These are phyloP conservation scores for Neurospora sp. DNA, from an alignment of 495 filamentous ascomycete genomes.

Conservation along the genomic window DNA sequence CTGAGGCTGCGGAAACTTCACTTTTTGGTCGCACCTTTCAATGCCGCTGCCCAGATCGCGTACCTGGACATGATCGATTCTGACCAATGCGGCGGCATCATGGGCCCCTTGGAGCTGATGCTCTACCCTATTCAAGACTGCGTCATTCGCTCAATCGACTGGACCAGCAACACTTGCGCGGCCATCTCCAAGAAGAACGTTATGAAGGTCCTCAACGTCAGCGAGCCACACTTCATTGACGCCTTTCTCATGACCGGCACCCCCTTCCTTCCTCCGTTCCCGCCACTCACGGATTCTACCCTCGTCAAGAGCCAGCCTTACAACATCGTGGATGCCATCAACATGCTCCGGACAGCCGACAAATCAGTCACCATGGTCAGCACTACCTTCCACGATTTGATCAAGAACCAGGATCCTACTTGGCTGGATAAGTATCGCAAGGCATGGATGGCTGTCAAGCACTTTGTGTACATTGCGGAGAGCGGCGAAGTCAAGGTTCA, in stretches of 20 bases:
- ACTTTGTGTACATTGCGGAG: slow-evolving; percentile 69
- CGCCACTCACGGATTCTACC: slow-evolving; percentile 50
- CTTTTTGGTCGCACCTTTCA: slow-evolving; percentile 84
- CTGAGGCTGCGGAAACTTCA: slow-evolving; percentile 58
- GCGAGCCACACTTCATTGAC: slow-evolving; percentile 68
- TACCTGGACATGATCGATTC: slow-evolving; percentile 64
- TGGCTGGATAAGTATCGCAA: slow-evolving; percentile 81
- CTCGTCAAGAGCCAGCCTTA: slow-evolving; percentile 38
- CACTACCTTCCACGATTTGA: slow-evolving; percentile 59
- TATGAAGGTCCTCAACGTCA: slow-evolving; percentile 58
- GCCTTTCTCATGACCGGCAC: slow-evolving; percentile 77
- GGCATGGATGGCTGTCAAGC: slow-evolving; percentile 72
- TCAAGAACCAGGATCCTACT: slow-evolving; percentile 53
- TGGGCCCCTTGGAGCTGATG: slow-evolving; percentile 77
- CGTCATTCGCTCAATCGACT: slow-evolving; percentile 69
- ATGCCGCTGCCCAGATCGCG: slow-evolving; percentile 81
- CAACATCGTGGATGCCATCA: slow-evolving; percentile 57
- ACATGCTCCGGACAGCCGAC: slow-evolving; percentile 57
- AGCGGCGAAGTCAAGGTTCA: slow-evolving; percentile 66
- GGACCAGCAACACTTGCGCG: slow-evolving; percentile 51
- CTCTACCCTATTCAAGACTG: slow-evolving; percentile 72
- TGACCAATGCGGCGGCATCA: slow-evolving; percentile 64
- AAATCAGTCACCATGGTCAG: slow-evolving; percentile 53
- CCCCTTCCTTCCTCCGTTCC: slow-evolving; percentile 65
- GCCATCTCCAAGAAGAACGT: slow-evolving; percentile 65